Percentiles rank a stretch among this genome's conserved stretches.
Evolutionary conservation across 208 protist species (phyloP).

Genomic region (Trichomonas tenax): DNA sequence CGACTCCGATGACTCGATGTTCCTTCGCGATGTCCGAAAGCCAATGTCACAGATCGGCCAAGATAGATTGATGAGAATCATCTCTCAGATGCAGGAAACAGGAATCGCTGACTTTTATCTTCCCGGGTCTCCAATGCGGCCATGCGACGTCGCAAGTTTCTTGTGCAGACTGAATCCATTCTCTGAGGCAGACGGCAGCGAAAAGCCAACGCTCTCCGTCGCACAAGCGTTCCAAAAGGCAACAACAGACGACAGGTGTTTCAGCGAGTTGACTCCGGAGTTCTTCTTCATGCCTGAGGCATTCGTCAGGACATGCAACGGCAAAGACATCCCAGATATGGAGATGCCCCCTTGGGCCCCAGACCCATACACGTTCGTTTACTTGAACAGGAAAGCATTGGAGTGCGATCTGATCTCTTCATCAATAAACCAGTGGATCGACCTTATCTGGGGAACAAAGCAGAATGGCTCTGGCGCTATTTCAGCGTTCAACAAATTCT

Average conservation of each 20-base stretch:
- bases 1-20: not conserved
- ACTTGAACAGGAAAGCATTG: not conserved
- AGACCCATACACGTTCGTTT: not conserved
- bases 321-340: not conserved
- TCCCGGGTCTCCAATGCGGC: not conserved
- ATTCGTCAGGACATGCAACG: not conserved
- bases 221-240: not conserved
- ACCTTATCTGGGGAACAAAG: not conserved
- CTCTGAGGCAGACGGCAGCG: not conserved
- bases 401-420: not conserved
- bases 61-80: not conserved
- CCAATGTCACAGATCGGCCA: not conserved
- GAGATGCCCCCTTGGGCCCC: not conserved
- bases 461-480: not conserved
- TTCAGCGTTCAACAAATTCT: not conserved
- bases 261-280: not conserved
- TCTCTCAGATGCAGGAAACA: not conserved
- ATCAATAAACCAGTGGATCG: not conserved
- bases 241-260: not conserved
- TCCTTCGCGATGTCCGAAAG: not conserved
- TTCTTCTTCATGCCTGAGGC: not conserved
- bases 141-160: not conserved
- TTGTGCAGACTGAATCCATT: not conserved
- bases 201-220: not conserved
- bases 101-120: not conserved